Evolutionary conservation across 202 grass and related monocot species (phyloP), one percentile per base, ranked within the genome.

Genomic region (Miscanthus sacchariflorus): DNA sequence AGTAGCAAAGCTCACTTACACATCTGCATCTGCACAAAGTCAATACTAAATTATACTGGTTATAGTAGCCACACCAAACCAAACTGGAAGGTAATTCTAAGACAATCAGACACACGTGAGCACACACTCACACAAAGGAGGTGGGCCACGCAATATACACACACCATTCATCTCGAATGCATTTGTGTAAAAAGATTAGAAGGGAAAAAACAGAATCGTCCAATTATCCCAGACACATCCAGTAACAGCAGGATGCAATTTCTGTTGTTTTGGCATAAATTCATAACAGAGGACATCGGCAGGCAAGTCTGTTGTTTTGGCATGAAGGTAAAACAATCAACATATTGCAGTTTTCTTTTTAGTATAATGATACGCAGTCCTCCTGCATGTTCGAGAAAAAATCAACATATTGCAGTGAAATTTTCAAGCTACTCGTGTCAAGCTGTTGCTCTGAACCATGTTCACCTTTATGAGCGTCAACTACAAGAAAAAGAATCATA

Each of bases 241-340:
- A 58, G 71, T 40, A 39, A 68, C 33, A 68, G n/a, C 78, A 76
- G 71, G 61, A 82, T 67, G 59, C 10, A 76, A 87, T 50, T 19
- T 83, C 68, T 44, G 28, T 30, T 30, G 28, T 30, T 30, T 30
- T 30, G 28, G 28, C 28, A 75, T n/a, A 80, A 69, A 87, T 30
- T 42, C 59, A 68, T 72, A 33, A 82, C 39, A 72, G 70, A 40
- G n/a, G 36, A n/a, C 35, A 71, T 65, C 30, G 46, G 52, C 13
- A 83, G 58, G 46, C 27, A 82, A 72, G 52, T 23, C 21, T 67
- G n/a, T 74, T 7, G 59, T 35, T 79, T 87, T 44, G 44, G 13
- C 2, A 42, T 54, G 50, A 90, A 83, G n/a, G 30, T 61, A 83
- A 74, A 77, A 83, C 19, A 56, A 58, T 43, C n/a, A 63, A 39